Evolutionary conservation across 2,329 filamentous ascomycete species (phyloP).

Genomic region (Venturiaceae sp.): DNA sequence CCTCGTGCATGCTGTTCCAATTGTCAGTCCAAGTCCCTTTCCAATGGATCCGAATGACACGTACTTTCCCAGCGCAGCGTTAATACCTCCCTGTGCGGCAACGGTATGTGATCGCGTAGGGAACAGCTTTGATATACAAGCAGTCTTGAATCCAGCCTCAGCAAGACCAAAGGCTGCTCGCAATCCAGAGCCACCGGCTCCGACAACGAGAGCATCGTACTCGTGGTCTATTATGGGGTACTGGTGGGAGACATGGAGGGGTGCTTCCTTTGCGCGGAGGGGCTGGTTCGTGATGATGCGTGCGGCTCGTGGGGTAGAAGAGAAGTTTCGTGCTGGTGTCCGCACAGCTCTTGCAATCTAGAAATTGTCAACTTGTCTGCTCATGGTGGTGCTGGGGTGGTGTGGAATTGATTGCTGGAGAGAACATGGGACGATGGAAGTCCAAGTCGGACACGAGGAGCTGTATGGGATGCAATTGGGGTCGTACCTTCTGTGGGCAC

Average conservation of each 20-base stretch:
- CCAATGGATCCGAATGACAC: conserved; percentile 12
- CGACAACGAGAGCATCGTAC: conserved; percentile 94
- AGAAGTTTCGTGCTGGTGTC: conserved; percentile 66
- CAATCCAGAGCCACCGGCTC: conserved; percentile 71
- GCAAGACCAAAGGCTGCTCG: conserved; percentile 78
- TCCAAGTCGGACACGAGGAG: not conserved
- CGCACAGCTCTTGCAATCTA: conserved; percentile 21
- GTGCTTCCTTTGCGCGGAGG: conserved; percentile 87
- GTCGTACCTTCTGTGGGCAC: conserved; percentile 7
- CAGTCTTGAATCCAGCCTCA: conserved; percentile 82
- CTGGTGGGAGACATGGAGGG: conserved; percentile 75
- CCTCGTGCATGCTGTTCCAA: conserved; percentile 67
- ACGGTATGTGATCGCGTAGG: conserved; percentile 80
- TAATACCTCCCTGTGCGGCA: conserved; percentile 69
- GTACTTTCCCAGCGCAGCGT: conserved; percentile 71
- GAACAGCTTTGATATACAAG: conserved; percentile 79
- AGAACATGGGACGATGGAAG: not conserved
- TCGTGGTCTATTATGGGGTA: conserved; percentile 98
- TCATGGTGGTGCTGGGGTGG: not conserved
- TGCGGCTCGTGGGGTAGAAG: conserved; percentile 72
- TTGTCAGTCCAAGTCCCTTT: not conserved
- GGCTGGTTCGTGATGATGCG: conserved; percentile 79
- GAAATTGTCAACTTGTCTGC: not conserved
- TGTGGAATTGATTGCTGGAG: not conserved
- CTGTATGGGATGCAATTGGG: not conserved